These are phyloP conservation scores for Elsinoe batatas DNA, from an alignment of 2,329 filamentous ascomycete genomes.

Conservation along the genomic window DNA sequence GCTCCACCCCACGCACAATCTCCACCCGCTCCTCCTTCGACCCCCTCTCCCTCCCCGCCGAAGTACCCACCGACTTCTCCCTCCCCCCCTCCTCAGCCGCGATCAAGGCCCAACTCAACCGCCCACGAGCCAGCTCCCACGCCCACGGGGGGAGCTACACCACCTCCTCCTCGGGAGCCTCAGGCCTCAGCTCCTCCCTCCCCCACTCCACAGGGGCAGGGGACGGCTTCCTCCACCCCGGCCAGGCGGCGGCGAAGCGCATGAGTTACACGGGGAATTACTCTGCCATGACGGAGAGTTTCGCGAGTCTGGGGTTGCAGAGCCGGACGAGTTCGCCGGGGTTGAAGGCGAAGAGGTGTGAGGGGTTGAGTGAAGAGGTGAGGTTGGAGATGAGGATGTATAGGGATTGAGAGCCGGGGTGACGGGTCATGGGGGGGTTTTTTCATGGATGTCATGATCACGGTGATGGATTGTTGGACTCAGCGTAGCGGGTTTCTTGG, in stretches of 20 bases:
- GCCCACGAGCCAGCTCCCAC: neutral
- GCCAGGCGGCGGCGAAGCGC: neutral
- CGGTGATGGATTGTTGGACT: too few species aligned
- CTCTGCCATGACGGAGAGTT: slow-evolving; percentile 4
- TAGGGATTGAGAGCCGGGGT: neutral
- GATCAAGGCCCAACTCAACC: neutral
- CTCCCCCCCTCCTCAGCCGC: neutral
- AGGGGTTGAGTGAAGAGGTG: slow-evolving; percentile 8
- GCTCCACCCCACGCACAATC: slow-evolving; percentile 2
- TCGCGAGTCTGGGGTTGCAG: slow-evolving; percentile 1
- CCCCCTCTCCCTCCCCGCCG: slow-evolving; percentile 7
- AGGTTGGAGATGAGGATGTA: slow-evolving; percentile 9
- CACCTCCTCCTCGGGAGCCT: neutral
- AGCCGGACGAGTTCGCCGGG: neutral
- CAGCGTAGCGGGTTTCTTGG: too few species aligned
- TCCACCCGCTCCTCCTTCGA: slow-evolving; percentile 11
- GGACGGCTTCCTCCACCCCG: neutral
- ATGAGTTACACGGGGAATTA: neutral
- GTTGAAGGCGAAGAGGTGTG: neutral
- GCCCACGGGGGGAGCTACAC: neutral
- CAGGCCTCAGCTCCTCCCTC: neutral
- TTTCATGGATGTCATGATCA: neutral
- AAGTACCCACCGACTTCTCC: neutral
- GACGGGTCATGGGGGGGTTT: too few species aligned
- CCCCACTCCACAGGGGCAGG: neutral